Evolutionary conservation across 768 basidiomycete genomes (phyloP).

Genomic region (Coprinopsis sp.): DNA sequence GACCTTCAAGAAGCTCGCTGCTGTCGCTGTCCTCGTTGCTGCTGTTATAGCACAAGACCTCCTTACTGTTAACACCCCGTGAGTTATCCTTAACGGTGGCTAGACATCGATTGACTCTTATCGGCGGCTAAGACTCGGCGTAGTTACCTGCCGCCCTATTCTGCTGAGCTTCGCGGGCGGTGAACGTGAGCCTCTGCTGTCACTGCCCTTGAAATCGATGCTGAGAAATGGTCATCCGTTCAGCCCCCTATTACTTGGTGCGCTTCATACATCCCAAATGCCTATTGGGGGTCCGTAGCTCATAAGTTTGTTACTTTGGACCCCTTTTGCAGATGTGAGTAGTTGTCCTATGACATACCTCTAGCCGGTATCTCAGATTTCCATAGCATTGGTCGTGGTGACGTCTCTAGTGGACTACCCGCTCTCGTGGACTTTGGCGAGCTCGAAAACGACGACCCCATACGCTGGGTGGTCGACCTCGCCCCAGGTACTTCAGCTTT

Average conservation of each 20-base stretch:
- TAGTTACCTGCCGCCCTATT: constrained; percentile 56
- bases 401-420: constrained; percentile 36
- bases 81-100: constrained; percentile 24
- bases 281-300: background rate
- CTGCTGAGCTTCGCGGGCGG: constrained; percentile 55
- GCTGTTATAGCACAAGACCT: constrained; percentile 39
- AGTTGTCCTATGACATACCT: background rate
- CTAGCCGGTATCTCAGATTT: background rate
- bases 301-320: background rate
- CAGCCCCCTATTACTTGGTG: constrained; percentile 66
- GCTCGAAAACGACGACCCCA: constrained; percentile 15
- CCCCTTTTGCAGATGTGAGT: constrained; percentile 34
- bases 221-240: constrained; percentile 8
- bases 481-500: constrained; percentile 38
- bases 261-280: constrained; percentile 20
- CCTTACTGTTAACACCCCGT: constrained; percentile 70
- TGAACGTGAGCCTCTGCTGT: constrained; percentile 33
- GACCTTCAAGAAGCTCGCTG: constrained; percentile 33
- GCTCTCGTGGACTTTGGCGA: constrained; percentile 45
- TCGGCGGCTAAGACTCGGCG: constrained; percentile 34
- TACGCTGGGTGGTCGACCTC: constrained; percentile 1
- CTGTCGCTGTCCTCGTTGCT: constrained; percentile 37
- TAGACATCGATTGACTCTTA: background rate
- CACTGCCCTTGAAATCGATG: background rate
- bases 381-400: constrained; percentile 51